Evolutionary conservation across 108 stramenopile genomes (phyloP), one percentile per base, ranked within the genome.

Genomic region (Skeletonema costatum): DNA sequence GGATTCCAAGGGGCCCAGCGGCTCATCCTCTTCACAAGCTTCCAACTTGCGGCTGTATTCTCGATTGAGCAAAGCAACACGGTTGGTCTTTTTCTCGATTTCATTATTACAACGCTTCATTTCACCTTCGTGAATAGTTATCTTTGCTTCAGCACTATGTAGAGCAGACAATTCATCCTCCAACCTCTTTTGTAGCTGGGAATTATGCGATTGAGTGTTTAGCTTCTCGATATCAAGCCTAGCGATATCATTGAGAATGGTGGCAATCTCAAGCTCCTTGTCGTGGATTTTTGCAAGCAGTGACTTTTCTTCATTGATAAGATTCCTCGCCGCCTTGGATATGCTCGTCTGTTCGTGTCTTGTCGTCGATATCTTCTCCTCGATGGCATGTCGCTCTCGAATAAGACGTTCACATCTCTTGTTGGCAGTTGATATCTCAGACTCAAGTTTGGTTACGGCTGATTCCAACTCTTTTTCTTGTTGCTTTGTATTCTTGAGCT

Each of bases 91-190:
- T 74, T 93, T 93, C 67, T 94, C 95, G 14, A 93, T 88, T 39
- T 94, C 91, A 67, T 96, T 91, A 59, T 90, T 83, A n/a, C 91
- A 78, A 81, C 92, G 93, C 3, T 89, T 79, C 66, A 93, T 92
- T 72, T 93, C 92, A 32, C 76, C 61, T 87, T 94, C 87, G 59
- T 92, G 88, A 68, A 82, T 78, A 29, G 70, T 90, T 32, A 92
- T 89, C 35, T 88, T 69, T 29, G 72, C 70, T 44, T 93, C 90
- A 62, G 80, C 84, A 31, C 41, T 64, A 50, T 77, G 66, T 32
- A 93, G 71, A 48, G 81, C 87, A 12, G 61, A 78, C 25, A 78
- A 61, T 48, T 78, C 66, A 36, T 70, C 64, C 0, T 61, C 62
- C 38, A 93, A 60, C 10, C 81, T 86, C 38, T 89, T 90, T 66